phyloP scores from a whole-genome alignment of 106 monocot genomes.

The Allium fistulosum region DNA sequence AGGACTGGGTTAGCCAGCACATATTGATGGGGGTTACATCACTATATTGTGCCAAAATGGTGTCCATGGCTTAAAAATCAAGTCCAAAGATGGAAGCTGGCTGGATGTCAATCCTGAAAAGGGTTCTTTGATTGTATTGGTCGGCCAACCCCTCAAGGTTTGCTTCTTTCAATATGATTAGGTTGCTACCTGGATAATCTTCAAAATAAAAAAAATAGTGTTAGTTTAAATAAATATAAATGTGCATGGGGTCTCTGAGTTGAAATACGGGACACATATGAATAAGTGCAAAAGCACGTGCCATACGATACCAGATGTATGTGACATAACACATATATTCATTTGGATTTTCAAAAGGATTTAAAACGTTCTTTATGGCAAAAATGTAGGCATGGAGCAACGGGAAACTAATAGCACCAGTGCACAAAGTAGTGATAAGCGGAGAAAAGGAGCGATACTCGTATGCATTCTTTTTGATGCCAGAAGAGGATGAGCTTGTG shows the following conservation, averaged over 20 bases:
- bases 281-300: too few species aligned
- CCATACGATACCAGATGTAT: too few species aligned
- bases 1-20: not conserved
- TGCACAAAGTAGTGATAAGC: not conserved
- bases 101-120: not conserved
- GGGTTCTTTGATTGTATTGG: conserved; percentile 7
- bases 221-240: too few species aligned
- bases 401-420: conserved; percentile 2
- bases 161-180: not conserved
- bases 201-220: too few species aligned
- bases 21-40: not conserved
- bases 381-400: conserved; percentile 14
- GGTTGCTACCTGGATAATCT: too few species aligned
- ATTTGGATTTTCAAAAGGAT: not conserved
- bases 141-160: conserved; percentile 4
- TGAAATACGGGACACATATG: too few species aligned
- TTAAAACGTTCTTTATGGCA: not conserved
- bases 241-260: too few species aligned
- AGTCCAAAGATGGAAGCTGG: conserved; percentile 7
- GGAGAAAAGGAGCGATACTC: not conserved
- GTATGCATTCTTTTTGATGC: conserved; percentile 1
- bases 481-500: not conserved
- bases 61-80: not conserved
- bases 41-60: conserved; percentile 1
- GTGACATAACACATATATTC: too few species aligned